phyloP scores from a whole-genome alignment of 371 early-diverging fungal species.

The Rhizoclosmatium hyalinum region DNA sequence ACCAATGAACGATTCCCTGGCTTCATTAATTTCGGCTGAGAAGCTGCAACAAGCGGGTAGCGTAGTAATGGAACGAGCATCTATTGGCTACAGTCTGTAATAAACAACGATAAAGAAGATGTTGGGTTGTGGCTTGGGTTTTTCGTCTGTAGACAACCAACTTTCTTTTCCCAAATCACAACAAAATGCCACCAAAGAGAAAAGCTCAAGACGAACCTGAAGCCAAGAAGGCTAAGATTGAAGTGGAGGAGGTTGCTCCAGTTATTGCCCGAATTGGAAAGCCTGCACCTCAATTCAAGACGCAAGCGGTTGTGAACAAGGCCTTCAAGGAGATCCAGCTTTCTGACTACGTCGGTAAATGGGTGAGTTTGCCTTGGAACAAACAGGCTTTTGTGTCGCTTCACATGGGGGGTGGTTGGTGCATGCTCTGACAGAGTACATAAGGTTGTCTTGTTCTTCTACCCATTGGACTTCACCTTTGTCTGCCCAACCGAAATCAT shows the following conservation, averaged over 20 bases:
- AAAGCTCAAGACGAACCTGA: background rate
- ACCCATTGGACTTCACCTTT: constrained; percentile 36
- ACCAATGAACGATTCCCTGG: constrained; percentile 11
- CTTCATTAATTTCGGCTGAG: background rate
- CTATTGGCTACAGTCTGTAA: constrained; percentile 3
- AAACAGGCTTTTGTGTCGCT: background rate
- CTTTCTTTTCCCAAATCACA: background rate
- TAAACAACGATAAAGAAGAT: background rate
- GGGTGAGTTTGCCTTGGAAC: constrained; percentile 57
- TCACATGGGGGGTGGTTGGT: background rate
- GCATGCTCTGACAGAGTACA: background rate
- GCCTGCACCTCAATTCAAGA: constrained; percentile 27
- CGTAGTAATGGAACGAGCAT: constrained; percentile 5
- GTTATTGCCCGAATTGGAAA: constrained; percentile 8
- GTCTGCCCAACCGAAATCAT: constrained; percentile 44
- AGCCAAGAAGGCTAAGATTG: background rate
- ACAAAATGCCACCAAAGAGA: constrained; percentile 7
- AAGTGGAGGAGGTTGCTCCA: background rate
- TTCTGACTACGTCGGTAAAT: constrained; percentile 82
- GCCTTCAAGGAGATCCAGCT: constrained; percentile 70
- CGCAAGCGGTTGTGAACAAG: constrained; percentile 21
- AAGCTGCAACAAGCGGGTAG: constrained; percentile 6
- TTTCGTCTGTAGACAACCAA: too few relatives aligned
- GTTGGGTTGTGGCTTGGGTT: too few relatives aligned
- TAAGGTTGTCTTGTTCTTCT: constrained; percentile 29